Percentiles rank a stretch among this genome's conserved stretches.
Evolutionary conservation across 208 protist species (phyloP).

Genomic region (Acanthamoeba healyi): DNA sequence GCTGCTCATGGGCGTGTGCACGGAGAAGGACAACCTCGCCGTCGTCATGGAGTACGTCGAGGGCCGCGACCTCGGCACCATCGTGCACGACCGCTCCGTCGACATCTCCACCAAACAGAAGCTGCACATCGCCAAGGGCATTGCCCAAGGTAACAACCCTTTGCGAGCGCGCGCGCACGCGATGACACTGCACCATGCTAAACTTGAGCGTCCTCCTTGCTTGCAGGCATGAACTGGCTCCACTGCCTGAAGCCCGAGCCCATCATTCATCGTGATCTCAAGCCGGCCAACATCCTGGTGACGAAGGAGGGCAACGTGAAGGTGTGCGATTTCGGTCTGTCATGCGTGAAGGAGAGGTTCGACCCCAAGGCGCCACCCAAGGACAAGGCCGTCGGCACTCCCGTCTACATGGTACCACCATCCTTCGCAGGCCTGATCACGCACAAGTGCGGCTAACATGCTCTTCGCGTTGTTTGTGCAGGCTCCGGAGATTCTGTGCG

Average conservation of each 20-base stretch:
- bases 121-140: conserved; percentile 53
- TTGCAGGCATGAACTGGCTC: conserved; percentile 64
- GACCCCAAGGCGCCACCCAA: conserved; percentile 7
- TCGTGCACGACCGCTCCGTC: conserved; percentile 30
- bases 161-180: background rate
- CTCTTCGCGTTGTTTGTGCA: too few species aligned
- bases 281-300: background rate
- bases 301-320: conserved; percentile 65
- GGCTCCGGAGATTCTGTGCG: conserved; percentile 47
- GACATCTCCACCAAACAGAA: conserved; percentile 6
- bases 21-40: conserved; percentile 47
- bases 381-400: conserved; percentile 47
- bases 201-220: background rate
- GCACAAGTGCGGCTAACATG: too few species aligned
- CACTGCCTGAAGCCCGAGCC: conserved; percentile 69
- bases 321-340: conserved; percentile 67
- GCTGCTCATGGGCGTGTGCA: conserved; percentile 68
- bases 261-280: conserved; percentile 74
- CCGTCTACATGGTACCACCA: conserved; percentile 38
- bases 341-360: conserved; percentile 54
- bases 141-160: conserved; percentile 3
- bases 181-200: too few species aligned
- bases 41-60: conserved; percentile 67
- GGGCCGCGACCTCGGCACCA: conserved; percentile 20
- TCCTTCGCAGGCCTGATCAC: too few species aligned